phyloP scores from a whole-genome alignment of 108 stramenopile genomes.

The Pseudonitzschia multiseries region DNA sequence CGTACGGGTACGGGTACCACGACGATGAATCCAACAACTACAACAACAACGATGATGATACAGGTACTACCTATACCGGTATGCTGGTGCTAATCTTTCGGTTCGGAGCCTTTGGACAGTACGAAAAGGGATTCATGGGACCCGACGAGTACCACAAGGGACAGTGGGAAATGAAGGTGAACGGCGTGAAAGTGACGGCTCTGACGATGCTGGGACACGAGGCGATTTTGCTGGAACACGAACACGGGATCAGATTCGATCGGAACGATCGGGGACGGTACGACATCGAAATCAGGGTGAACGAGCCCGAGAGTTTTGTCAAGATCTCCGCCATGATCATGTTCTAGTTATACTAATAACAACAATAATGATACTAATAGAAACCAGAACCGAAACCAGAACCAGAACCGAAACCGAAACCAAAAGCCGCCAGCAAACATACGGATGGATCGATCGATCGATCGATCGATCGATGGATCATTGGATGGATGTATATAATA shows the following conservation, averaged over 20 bases:
- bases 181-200: not conserved
- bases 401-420: no score
- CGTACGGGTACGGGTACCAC: constrained; percentile 17
- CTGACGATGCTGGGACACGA: constrained; percentile 6
- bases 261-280: constrained; percentile 5
- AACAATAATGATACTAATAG: no score
- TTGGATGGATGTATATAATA: no score
- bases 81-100: constrained; percentile 27
- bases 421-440: no score
- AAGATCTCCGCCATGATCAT: constrained; percentile 14
- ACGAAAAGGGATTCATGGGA: constrained; percentile 21
- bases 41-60: not conserved
- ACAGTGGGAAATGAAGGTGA: constrained; percentile 11
- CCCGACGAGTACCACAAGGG: constrained; percentile 15
- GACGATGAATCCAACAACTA: not conserved
- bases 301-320: constrained; percentile 1
- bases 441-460: no score
- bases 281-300: constrained; percentile 9
- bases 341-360: no score
- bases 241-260: not conserved
- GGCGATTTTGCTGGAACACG: not conserved
- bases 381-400: no score
- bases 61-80: constrained; percentile 30
- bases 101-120: constrained; percentile 33
- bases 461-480: no score